Evolutionary conservation across 2,329 filamentous ascomycete genomes (phyloP).

Genomic region (Colletotrichum coccodes): DNA sequence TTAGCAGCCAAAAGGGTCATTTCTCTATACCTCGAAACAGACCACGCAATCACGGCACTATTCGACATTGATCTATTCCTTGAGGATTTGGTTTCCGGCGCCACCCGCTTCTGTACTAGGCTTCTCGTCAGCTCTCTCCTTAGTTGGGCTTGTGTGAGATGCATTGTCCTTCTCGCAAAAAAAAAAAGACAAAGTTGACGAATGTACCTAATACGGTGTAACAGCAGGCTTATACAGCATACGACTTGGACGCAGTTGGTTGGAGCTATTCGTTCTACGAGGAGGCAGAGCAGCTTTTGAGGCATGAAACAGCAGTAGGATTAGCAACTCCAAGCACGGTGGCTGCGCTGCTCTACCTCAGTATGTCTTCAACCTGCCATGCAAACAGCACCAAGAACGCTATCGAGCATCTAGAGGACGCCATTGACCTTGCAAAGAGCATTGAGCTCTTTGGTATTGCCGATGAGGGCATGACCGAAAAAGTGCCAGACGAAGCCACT

Average conservation of each 20-base stretch:
- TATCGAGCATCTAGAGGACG: conserved; percentile 1
- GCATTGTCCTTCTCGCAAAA: not conserved
- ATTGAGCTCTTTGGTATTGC: conserved; percentile 8
- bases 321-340: not conserved
- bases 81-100: conserved; percentile 36
- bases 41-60: conserved; percentile 42
- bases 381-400: not conserved
- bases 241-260: not conserved
- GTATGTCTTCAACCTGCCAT: conserved; percentile 20
- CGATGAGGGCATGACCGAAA: not conserved
- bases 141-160: conserved; percentile 21
- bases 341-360: conserved; percentile 8
- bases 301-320: not conserved
- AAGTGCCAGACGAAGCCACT: not conserved
- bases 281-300: not conserved
- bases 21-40: conserved; percentile 41
- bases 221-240: conserved; percentile 17
- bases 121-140: conserved; percentile 38
- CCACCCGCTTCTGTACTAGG: conserved; percentile 39
- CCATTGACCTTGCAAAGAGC: not conserved
- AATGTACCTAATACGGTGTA: not conserved
- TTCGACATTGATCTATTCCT: conserved; percentile 42
- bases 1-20: conserved; percentile 17
- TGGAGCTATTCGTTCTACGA: conserved; percentile 16
- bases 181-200: not conserved